Base-by-base conservation (phyloP, 163 green algal species). In the Scenedesmus sp. region DNA sequence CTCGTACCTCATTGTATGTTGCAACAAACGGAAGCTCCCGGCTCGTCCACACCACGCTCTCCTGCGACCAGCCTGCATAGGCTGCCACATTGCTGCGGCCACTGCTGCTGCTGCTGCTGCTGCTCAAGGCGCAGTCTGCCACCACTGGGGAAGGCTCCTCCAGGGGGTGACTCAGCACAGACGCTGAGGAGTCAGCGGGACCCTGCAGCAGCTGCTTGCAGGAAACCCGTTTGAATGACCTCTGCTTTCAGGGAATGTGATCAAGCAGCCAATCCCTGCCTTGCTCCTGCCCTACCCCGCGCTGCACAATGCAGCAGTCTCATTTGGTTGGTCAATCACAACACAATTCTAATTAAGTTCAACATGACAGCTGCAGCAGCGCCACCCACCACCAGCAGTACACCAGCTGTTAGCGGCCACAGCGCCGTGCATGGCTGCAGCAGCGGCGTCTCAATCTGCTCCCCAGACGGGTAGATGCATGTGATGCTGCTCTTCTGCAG, bases 111-210 rank as follows among this genome's bases (percentile, higher is more conserved):
- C 89, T 87, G 90, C 88, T 81, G 81, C 73, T 70, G 66, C 73
- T 87, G 34, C 34, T 46, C 34, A 79, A 5, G 12, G 70, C 70
- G 90, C 90, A 93, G 85, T 95, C 94, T 7, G 90, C 92, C 76
- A 96, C 79, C 54, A 97, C 93, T 16, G 94, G 92, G 59, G 91
- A 87, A 18, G 96, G 90, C 88, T 95, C 86, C 83, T 97, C 95
- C 90, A 98, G 89, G 0, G 96, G 96, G 84, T 98, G 96, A 10
- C 84, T 94, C 73, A 98, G 92, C 70, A 97, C 79, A 70, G 90
- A 93, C 0, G 91, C 79, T n/a, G 88, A 92, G 9, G 90, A 92
- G 16, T 91, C 89, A 26, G n/a, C 9, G 15, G 94, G 90, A 10
- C 93, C 92, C 85, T 94, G 88, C 8, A n/a, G n/a, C 12, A 66